Evolutionary conservation across 257 asterid genomes (phyloP), one percentile per base, ranked within the genome.

Genomic region (Apocynum venetum): DNA sequence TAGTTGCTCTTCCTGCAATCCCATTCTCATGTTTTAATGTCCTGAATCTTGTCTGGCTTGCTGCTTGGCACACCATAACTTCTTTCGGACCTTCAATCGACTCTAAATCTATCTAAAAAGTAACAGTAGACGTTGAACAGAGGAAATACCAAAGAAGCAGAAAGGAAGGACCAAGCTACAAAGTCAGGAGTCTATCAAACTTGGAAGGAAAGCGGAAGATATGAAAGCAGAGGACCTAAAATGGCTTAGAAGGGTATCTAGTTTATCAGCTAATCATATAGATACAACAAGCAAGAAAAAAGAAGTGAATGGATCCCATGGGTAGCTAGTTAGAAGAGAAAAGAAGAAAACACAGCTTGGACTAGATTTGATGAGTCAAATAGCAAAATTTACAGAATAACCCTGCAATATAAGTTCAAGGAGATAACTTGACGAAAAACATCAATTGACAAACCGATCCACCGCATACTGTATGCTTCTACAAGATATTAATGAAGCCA

Each of bases 41-140:
- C 88, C 86, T 84, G 60, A 93, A 93, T 83, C 85, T 82, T 77
- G 94, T 88, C 82, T 87, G 97, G 78, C 93, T 84, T 6, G 96
- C 94, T 73, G 94, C 91, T 89, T 89, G 97, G 91, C 96, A 89
- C 96, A 91, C 97, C 97, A 93, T 93, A 88, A 91, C 96, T 93
- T 76, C 88, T 86, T 78, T 85, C n/a, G 79, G 82, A 80, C 84
- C 85, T 86, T 77, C 71, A 78, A 69, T 48, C 75, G 81, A 77
- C 73, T 89, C 83, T 76, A 79, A 83, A 75, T 64, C 65, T 47
- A 78, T 35, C 63, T 52, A 70, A 56, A 25, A 49, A 77, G 53
- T 56, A 48, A 55, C 49, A 38, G 60, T 19, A 47, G 70, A 76
- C 35, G 35, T 19, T 40, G 31, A 51, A 78, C 64, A 41, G 55